Evolutionary conservation across 306 rosid genomes (phyloP), one percentile per base, ranked within the genome.

Genomic region (Notholithocarpus densiflorus): DNA sequence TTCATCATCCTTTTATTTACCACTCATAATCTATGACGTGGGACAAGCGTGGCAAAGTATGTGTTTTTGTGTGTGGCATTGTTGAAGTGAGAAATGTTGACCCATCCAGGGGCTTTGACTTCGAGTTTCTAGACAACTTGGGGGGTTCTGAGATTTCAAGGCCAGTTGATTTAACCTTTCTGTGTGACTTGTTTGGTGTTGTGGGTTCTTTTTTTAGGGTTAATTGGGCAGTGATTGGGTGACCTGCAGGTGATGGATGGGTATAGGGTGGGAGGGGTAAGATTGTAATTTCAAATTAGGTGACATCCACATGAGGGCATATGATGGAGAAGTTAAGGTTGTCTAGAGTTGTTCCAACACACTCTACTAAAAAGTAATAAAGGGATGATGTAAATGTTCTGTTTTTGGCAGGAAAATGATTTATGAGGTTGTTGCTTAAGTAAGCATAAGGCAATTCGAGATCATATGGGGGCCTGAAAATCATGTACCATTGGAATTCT

Each of bases 311-410:
- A 13, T 72, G 75, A 29, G 34, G 19, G 26, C 17, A 61, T 6
- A 48, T 53, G 75, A 61, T 65, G 76, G 26, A 66, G 68, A 59
- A 61, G 83, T 84, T 79, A 86, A 90, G 94, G 90, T 88, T 88
- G 92, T 86, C 94, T 70, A 27, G 73, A 18, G 76, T 66, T 79
- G 88, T 83, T 77, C 87, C 87, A 77, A 73, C 89, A 75, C 76
- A 68, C 74, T 57, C 66, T 74, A 57, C 79, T 29, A 34, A 76
- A 7, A 73, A 60, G 69, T 51, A 23, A 48, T 32, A 57, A 21
- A 60, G 31, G 45, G 29, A 5, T 76, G 81, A 65, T 77, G 84
- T 71, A 37, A 80, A 76, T 72, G 61, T 24, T 66, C 51, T 57
- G 21, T 71, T 56, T 57, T 71, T 75, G 78, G 20, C 79, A 60